Evolutionary conservation across 2,329 filamentous ascomycete genomes (phyloP), one percentile per base, ranked within the genome.

Genomic region (Hypoxylon sp.): DNA sequence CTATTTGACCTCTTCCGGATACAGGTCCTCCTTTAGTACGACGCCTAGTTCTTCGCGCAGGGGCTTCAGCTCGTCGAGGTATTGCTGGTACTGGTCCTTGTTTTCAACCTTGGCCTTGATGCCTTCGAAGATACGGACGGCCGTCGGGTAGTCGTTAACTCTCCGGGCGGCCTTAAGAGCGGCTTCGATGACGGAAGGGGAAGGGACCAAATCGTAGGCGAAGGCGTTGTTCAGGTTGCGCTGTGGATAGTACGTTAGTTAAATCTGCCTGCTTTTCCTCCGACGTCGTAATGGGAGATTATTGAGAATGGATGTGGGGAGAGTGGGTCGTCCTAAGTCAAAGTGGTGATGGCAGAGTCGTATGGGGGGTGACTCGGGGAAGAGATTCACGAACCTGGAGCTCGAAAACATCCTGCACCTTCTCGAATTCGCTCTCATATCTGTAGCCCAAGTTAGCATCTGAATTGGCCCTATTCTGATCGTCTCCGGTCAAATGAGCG

Each of bases 71-170:
- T 97, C 92, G 77, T 92, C 86, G 66, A 99, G 89, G 83, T 97
- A 97, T 85, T 97, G 91, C 77, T 97, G 87, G 85, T 99, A 99
- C 85, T 99, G 95, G 76, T 88, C 88, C 82, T 93, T 91, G 89
- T 97, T 99, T 88, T 99, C 95, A 73, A 98, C 95, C 89, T 99
- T 99, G 82, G 93, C 92, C 85, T 97, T 97, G 87, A 99, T 91
- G 77, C 94, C 95, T 88, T 99, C 95, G 80, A 99, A 99, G 81
- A 99, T 90, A 78, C 95, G 92, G 77, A 99, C 95, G 74, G 95
- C 95, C 71, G 95, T 99, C 72, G 95, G 95, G 85, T 90, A 98
- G 86, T 99, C 95, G 82, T 99, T 97, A 79, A 99, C 95, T 80
- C 95, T 88, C 80, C 95, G 88, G 72, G 95, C 95, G 74, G 95